Percentiles rank a stretch among this genome's conserved stretches.
These are phyloP conservation scores for Trypanosoma lewisi DNA, from an alignment of 208 protist species.

Conservation along the genomic window DNA sequence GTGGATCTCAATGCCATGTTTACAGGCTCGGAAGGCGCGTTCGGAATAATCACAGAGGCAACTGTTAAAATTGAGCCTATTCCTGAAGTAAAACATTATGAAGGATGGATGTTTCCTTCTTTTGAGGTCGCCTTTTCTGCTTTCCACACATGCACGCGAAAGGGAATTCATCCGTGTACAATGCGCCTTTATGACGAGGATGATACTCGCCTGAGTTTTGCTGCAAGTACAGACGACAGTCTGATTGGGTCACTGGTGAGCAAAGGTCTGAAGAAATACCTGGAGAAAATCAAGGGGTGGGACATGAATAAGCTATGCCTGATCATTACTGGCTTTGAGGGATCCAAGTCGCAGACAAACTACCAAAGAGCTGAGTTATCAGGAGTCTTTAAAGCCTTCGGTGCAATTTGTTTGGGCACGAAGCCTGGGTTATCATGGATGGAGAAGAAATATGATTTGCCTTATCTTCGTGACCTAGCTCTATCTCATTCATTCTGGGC, in stretches of 20 bases:
- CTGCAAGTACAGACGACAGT: slow-evolving; percentile 73
- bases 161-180: slow-evolving; percentile 80
- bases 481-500: slow-evolving; percentile 83
- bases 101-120: slow-evolving; percentile 87
- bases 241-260: slow-evolving; percentile 47
- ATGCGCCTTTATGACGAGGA: slow-evolving; percentile 93
- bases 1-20: slow-evolving; percentile 91
- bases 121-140: slow-evolving; percentile 85
- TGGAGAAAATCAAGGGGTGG: slow-evolving; percentile 63
- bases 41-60: slow-evolving; percentile 93
- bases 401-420: slow-evolving; percentile 57
- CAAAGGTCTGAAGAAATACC: slow-evolving; percentile 66
- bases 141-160: slow-evolving; percentile 79
- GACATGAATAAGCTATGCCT: slow-evolving; percentile 72
- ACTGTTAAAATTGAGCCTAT: slow-evolving; percentile 88
- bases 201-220: slow-evolving; percentile 86
- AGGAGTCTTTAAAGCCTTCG: slow-evolving; percentile 59
- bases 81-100: slow-evolving; percentile 80
- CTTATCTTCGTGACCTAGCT: slow-evolving; percentile 89
- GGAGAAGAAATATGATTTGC: slow-evolving; percentile 93
- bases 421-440: slow-evolving; percentile 83
- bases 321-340: slow-evolving; percentile 88
- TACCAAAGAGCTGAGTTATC: slow-evolving; percentile 65
- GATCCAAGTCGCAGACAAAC: slow-evolving; percentile 55
- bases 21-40: slow-evolving; percentile 90